A percentile compares a stretch with the other conserved stretches of the same genome.
phyloP scores from a whole-genome alignment of 768 basidiomycete species.

The Pleurotus tuoliensis region DNA sequence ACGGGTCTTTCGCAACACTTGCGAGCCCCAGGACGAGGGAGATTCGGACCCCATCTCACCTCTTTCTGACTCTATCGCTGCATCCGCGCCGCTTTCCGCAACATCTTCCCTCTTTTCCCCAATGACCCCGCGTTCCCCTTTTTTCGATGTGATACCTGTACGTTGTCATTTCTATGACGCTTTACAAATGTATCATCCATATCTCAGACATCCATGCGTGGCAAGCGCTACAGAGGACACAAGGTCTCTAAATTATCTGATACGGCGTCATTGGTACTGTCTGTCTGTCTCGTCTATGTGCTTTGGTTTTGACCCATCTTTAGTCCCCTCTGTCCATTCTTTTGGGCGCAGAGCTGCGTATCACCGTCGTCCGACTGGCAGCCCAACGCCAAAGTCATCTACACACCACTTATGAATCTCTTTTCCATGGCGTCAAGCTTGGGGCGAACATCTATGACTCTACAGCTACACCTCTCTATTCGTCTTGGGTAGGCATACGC shows the following conservation, averaged over 20 bases:
- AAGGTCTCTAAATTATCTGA: slow-evolving; percentile 37
- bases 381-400: slow-evolving; percentile 26
- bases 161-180: slow-evolving; percentile 11
- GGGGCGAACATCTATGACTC: slow-evolving; percentile 47
- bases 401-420: slow-evolving; percentile 35
- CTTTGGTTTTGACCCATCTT: background rate
- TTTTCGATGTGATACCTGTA: slow-evolving; percentile 43
- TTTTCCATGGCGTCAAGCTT: slow-evolving; percentile 36
- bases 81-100: slow-evolving; percentile 18
- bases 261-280: slow-evolving; percentile 30
- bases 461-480: slow-evolving; percentile 39
- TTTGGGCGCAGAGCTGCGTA: slow-evolving; percentile 34
- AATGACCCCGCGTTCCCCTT: slow-evolving; percentile 26
- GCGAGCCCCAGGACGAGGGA: background rate
- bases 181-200: background rate
- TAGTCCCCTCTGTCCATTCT: slow-evolving; percentile 48
- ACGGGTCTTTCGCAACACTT: background rate
- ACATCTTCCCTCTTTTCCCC: slow-evolving; percentile 14
- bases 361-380: slow-evolving; percentile 45
- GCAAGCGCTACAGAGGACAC: slow-evolving; percentile 34
- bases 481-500: slow-evolving; percentile 45
- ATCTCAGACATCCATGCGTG: slow-evolving; percentile 43
- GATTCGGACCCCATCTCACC: background rate
- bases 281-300: background rate
- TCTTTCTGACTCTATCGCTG: background rate